phyloP scores from a whole-genome alignment of 805 yeast genomes.

The Nakazawaea pomicola region DNA sequence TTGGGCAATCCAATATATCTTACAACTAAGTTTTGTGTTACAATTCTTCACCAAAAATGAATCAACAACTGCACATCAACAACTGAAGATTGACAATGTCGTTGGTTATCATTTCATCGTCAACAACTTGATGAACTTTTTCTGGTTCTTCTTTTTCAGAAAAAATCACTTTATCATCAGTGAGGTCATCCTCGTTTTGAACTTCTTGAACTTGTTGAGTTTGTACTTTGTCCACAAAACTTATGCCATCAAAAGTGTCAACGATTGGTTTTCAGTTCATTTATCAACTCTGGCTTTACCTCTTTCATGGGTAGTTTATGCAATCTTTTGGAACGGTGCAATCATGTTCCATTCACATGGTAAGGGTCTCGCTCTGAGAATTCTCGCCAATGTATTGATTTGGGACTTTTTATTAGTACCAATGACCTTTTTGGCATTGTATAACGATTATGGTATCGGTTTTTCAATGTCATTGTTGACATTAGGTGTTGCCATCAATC shows the following conservation, averaged over 20 bases:
- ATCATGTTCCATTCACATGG: constrained; percentile 61
- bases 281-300: constrained; percentile 67
- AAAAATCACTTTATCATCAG: constrained; percentile 52
- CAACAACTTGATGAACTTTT: constrained; percentile 54
- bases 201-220: constrained; percentile 53
- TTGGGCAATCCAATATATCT: constrained; percentile 51
- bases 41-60: constrained; percentile 33
- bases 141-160: constrained; percentile 63
- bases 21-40: constrained; percentile 47
- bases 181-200: constrained; percentile 53
- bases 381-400: constrained; percentile 66
- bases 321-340: constrained; percentile 84
- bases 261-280: constrained; percentile 56
- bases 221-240: constrained; percentile 59
- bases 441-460: constrained; percentile 70
- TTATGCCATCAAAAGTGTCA: constrained; percentile 44
- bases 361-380: constrained; percentile 48
- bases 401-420: constrained; percentile 78
- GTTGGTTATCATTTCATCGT: constrained; percentile 60
- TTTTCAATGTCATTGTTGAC: constrained; percentile 51
- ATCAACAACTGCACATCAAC: constrained; percentile 18
- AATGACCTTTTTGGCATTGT: constrained; percentile 46
- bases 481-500: constrained; percentile 68
- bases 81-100: constrained; percentile 28
- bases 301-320: constrained; percentile 67